Evolutionary conservation across 192 early-diverging fungal genomes (phyloP), one percentile per base, ranked within the genome.

Genomic region (Podila verticillata): DNA sequence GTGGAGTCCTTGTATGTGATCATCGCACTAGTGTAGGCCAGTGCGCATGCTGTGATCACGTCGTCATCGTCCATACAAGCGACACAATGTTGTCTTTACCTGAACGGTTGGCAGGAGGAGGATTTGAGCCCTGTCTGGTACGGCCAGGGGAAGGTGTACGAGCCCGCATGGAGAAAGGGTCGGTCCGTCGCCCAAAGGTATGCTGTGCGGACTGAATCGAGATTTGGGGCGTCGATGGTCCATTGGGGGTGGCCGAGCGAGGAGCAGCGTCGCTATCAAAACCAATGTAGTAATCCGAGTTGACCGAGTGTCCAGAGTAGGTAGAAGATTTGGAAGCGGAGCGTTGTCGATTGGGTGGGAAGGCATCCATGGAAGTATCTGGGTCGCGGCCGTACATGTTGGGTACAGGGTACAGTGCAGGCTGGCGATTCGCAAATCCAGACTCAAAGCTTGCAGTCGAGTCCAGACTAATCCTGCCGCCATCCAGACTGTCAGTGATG

Each of bases 241-340:
- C 75, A 7, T 66, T 79, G 28, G 75, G 75, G 7, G 75, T 79
- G 6, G 69, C 70, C 24, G 75, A 66, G 12, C 75, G 68, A 48
- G 61, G 69, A 48, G 48, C 60, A 20, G 65, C 59, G 24, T 61
- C 65, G 35, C 75, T 79, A 65, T 79, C 75, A 58, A 79, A 79
- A 49, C 72, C 75, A n/a, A 66, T 58, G 30, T 79, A 79, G 32
- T 79, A 72, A 29, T 79, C 75, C 35, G 74, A 75, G 30, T 17
- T 63, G n/a, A 72, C 54, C 62, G 75, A 79, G 44, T 79, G 75
- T 20, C 58, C 54, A 12, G 75, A 79, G 61, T 79, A 79, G 2
- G 75, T 79, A 26, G 75, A 79, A 12, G 75, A 79, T 31, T 79
- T 79, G 8, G 75, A 79, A 5, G 75, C 64, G 20, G 75, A 79